phyloP scores from a whole-genome alignment of 768 basidiomycete genomes.

The Termitomyces heimii region DNA sequence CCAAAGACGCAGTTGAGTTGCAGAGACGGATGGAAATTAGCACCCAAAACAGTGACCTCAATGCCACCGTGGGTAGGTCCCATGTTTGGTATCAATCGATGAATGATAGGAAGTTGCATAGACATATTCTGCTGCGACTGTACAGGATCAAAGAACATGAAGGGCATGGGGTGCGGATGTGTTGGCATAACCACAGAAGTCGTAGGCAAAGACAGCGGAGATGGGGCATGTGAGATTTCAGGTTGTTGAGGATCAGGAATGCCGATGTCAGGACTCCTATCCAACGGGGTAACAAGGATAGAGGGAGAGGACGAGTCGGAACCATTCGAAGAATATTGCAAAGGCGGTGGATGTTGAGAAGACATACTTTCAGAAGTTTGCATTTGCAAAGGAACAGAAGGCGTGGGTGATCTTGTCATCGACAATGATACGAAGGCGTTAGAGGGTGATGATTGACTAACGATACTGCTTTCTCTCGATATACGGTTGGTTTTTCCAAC shows the following conservation, averaged over 20 bases:
- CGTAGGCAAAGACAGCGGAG: slow-evolving; percentile 20
- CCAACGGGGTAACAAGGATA: slow-evolving; percentile 36
- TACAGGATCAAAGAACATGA: slow-evolving; percentile 55
- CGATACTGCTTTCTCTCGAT: slow-evolving; percentile 51
- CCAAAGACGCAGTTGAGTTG: slow-evolving; percentile 83
- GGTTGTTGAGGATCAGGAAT: slow-evolving; percentile 28
- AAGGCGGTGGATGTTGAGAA: slow-evolving; percentile 25
- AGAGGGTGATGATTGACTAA: slow-evolving; percentile 43
- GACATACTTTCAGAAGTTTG: slow-evolving; percentile 21
- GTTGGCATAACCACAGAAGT: slow-evolving; percentile 22
- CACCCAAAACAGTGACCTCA: slow-evolving; percentile 90
- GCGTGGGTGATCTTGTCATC: slow-evolving; percentile 40
- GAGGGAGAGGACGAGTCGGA: slow-evolving; percentile 45
- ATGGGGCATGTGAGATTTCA: slow-evolving; percentile 19
- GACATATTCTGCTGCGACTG: slow-evolving; percentile 41
- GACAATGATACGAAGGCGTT: slow-evolving; percentile 39
- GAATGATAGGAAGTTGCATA: slow-evolving; percentile 65
- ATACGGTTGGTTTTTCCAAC: slow-evolving; percentile 35
- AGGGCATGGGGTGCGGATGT: slow-evolving; percentile 42
- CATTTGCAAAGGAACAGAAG: slow-evolving; percentile 27
- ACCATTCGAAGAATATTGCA: slow-evolving; percentile 31
- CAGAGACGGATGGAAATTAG: slow-evolving; percentile 76
- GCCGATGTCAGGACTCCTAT: slow-evolving; percentile 31
- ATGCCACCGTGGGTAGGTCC: slow-evolving; percentile 91
- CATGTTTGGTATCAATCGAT: slow-evolving; percentile 76